Conservation (phyloP, 805 yeast genomes). For the Metschnikowia koreensis region DNA sequence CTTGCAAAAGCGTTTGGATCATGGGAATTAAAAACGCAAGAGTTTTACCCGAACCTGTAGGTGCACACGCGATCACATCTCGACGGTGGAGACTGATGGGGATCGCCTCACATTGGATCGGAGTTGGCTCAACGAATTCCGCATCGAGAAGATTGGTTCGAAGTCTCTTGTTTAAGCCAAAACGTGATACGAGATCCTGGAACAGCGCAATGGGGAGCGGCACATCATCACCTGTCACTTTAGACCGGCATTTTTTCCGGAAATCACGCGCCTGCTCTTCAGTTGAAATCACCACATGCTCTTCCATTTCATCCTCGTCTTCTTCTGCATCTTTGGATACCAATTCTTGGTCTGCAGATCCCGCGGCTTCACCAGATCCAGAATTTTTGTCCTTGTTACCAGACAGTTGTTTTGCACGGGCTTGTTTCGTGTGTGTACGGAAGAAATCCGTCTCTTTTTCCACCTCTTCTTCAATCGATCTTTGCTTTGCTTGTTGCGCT, state of each 20-base stretch:
- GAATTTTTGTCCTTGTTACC: conserved; percentile 20
- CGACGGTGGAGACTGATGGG: conserved; percentile 69
- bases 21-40: conserved; percentile 85
- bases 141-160: conserved; percentile 62
- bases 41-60: conserved; percentile 98
- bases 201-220: conserved; percentile 93
- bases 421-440: conserved; percentile 26
- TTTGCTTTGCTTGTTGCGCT: conserved; percentile 29
- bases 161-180: conserved; percentile 57
- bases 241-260: conserved; percentile 61
- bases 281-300: conserved; percentile 43
- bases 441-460: conserved; percentile 84
- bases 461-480: conserved; percentile 47
- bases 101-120: conserved; percentile 88
- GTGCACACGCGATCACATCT: conserved; percentile 91
- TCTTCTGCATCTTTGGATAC: conserved; percentile 26
- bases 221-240: conserved; percentile 77
- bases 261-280: conserved; percentile 59
- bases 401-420: not conserved
- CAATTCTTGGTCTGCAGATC: conserved; percentile 2
- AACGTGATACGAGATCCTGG: conserved; percentile 71
- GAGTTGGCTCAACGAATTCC: conserved; percentile 82
- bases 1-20: conserved; percentile 47
- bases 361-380: not conserved
- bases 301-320: conserved; percentile 27